Evolutionary conservation across 2,329 filamentous ascomycete genomes (phyloP), one percentile per base, ranked within the genome.

Genomic region (Chaetoscypha palmicola): DNA sequence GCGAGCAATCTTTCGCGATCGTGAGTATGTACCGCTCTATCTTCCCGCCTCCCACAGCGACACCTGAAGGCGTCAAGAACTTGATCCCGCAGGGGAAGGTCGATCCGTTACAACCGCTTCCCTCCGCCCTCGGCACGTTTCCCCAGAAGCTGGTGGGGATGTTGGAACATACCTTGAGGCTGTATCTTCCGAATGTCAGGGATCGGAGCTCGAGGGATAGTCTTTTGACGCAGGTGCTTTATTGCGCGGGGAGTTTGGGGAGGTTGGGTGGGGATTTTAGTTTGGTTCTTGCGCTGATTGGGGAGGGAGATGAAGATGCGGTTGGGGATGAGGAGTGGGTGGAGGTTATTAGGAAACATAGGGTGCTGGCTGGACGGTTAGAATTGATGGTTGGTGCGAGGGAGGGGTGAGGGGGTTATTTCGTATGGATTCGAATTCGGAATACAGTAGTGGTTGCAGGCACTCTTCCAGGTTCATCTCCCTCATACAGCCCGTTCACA

Each of bases 1-100:
- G 92, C 41, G 92, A 98, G 65, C 92, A 98, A 65, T 95, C 87
- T 61, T 98, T 98, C 63, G 86, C 83, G 33, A 94, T 97, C 48
- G 80, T 97, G 21, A 94, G 88, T 46, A 88, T 97, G 74, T 96
- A 94, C 65, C 86, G 83, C 58, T 92, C 84, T 58, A 88, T 97
- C 43, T 94, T 94, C 58, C 81, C 84, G 0, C 71, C 76, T 11
- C 21, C 54, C 12, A 41, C 48, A 9, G 34, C 50, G 1, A 37
- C 46, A 17, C 38, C 40, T 43, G 22, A 56, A 20, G 36, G 54
- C 57, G 34, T 55, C 54, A 50, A 41, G 23, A 43, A 53, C 8
- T 35, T 52, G 14, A 32, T 49, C 7, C 33, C 30, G 2, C 36
- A 53, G 12, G 49, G 38, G 8, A 47, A 51, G 10, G 48, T 58